phyloP scores from a whole-genome alignment of 1,284 basidiomycete genomes.

The Heimioporus punctisporus region DNA sequence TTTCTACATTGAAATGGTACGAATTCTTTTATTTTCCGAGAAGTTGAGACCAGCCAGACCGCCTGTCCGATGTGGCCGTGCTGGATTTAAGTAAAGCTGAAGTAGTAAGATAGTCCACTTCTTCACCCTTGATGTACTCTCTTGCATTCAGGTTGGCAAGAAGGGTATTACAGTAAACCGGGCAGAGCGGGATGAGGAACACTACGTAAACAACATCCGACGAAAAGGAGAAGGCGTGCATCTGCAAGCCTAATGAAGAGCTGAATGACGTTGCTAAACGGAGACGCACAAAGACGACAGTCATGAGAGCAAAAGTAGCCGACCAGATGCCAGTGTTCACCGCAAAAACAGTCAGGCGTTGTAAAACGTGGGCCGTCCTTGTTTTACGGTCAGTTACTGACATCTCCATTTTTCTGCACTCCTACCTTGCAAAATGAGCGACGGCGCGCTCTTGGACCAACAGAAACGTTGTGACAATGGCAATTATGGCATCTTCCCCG shows the following conservation, averaged over 20 bases:
- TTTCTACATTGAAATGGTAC: too few species aligned
- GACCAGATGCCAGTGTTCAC: conserved; percentile 18
- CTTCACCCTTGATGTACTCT: conserved; percentile 4
- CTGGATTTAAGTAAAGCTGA: not conserved
- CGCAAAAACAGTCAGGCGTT: conserved; percentile 17
- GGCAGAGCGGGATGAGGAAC: conserved; percentile 7
- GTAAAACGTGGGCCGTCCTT: conserved; percentile 12
- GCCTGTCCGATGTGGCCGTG: too few species aligned
- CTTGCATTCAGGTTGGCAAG: conserved; percentile 15
- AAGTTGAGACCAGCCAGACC: too few species aligned
- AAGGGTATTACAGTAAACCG: conserved; percentile 16
- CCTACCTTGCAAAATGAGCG: not conserved
- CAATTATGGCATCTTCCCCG: conserved; percentile 3
- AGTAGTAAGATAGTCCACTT: not conserved
- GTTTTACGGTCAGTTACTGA: not conserved
- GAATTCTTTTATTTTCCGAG: too few species aligned
- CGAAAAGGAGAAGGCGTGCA: conserved; percentile 1
- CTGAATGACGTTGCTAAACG: not conserved
- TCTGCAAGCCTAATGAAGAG: not conserved
- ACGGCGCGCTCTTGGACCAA: conserved; percentile 2
- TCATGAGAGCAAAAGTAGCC: conserved; percentile 9
- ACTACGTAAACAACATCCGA: not conserved
- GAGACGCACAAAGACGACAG: conserved; percentile 10
- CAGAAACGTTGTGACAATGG: conserved; percentile 5
- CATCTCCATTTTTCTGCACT: not conserved